Evolutionary conservation across 78 protist species (phyloP).

Genomic region (Guillardia theta): DNA sequence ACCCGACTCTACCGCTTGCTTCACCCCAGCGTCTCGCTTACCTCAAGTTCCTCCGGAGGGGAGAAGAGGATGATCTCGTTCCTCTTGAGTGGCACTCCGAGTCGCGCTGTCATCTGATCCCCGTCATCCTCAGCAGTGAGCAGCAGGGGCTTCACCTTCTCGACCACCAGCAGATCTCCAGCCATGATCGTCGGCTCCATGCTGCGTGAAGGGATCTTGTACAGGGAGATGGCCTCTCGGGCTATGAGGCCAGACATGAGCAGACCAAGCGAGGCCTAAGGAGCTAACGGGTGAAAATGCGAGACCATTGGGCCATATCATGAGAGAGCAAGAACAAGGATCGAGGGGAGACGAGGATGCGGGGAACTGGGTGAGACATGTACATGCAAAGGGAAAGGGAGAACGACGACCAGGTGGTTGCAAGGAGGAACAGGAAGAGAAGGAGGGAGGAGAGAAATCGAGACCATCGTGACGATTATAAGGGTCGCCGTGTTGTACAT

Average conservation of each 20-base stretch:
- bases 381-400: no score
- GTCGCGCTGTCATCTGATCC: not conserved
- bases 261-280: no score
- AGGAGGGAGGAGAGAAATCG: not conserved
- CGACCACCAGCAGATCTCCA: not conserved
- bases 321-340: no score
- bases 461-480: not conserved
- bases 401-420: no score
- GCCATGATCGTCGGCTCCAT: conserved; percentile 9
- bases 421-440: no score
- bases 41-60: not conserved
- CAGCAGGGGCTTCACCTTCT: not conserved
- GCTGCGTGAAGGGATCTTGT: not conserved
- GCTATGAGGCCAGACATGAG: not conserved
- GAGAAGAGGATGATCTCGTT: not conserved
- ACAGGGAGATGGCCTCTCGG: not conserved
- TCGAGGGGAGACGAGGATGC: no score
- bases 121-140: not conserved
- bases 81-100: not conserved
- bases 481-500: conserved; percentile 28
- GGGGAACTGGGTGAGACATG: no score
- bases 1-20: no score
- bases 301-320: no score
- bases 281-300: no score
- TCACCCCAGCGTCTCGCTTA: not conserved